Conservation (phyloP, 306 rosid genomes). For the Sphenostylis stenocarpa region DNA sequence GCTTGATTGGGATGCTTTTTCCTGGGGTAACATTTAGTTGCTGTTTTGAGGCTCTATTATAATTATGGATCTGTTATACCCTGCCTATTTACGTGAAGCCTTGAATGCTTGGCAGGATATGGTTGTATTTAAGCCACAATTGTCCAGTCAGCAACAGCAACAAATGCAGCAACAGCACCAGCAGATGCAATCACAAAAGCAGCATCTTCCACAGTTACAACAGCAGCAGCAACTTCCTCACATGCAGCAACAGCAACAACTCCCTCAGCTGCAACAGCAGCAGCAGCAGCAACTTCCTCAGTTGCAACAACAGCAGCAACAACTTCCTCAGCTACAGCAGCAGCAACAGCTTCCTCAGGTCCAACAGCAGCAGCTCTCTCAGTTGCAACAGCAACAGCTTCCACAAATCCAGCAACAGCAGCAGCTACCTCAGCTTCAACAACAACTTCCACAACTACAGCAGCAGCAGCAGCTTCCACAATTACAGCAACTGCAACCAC, state of each 20-base stretch:
- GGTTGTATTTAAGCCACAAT: constrained; percentile 94
- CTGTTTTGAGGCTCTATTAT: constrained; percentile 2
- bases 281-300: constrained; percentile 46
- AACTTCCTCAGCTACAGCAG: not conserved
- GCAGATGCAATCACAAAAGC: constrained; percentile 48
- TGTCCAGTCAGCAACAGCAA: constrained; percentile 76
- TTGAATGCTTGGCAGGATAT: constrained; percentile 73
- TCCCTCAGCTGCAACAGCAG: constrained; percentile 38
- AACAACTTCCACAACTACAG: constrained; percentile 44
- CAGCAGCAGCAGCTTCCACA: constrained; percentile 61
- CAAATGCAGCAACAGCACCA: constrained; percentile 56
- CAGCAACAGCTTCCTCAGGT: constrained; percentile 38
- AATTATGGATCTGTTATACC: constrained; percentile 16
- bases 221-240: constrained; percentile 45
- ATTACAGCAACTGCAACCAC: constrained; percentile 62
- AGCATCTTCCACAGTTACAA: constrained; percentile 51
- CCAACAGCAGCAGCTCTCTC: constrained; percentile 42
- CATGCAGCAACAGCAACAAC: constrained; percentile 45
- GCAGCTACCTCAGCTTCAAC: constrained; percentile 45
- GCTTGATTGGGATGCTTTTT: constrained; percentile 97
- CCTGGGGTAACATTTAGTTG: constrained; percentile 69
- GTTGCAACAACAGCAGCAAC: constrained; percentile 37
- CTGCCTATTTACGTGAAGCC: constrained; percentile 24
- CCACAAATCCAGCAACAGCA: constrained; percentile 48
- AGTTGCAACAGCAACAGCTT: constrained; percentile 40